phyloP scores from a whole-genome alignment of 768 basidiomycete species.

The Termitomyces sp. region DNA sequence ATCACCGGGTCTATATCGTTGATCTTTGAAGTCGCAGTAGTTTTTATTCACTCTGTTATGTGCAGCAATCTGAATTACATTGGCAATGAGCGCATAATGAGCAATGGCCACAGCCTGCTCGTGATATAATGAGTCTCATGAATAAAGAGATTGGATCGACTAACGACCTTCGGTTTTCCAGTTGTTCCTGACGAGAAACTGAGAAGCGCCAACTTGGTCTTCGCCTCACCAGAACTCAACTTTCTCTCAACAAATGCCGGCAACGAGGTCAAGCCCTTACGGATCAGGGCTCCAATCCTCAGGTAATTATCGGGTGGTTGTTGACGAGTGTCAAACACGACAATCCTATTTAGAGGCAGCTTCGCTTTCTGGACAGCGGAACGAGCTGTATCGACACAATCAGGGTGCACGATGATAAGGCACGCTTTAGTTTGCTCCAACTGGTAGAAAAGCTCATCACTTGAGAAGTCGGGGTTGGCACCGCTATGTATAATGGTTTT shows the following conservation, averaged over 20 bases:
- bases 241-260: slow-evolving; percentile 43
- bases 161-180: slow-evolving; percentile 59
- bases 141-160: neutral
- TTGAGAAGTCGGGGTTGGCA: slow-evolving; percentile 58
- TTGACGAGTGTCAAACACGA: slow-evolving; percentile 29
- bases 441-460: slow-evolving; percentile 53
- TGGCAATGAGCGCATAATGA: slow-evolving; percentile 55
- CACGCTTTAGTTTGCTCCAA: slow-evolving; percentile 42
- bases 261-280: slow-evolving; percentile 36
- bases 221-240: slow-evolving; percentile 55
- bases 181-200: slow-evolving; percentile 75
- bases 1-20: slow-evolving; percentile 56
- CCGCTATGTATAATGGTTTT: slow-evolving; percentile 29
- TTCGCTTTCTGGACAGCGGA: slow-evolving; percentile 33
- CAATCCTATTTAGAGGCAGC: slow-evolving; percentile 35
- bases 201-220: slow-evolving; percentile 64
- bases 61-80: slow-evolving; percentile 54
- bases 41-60: slow-evolving; percentile 46
- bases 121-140: neutral
- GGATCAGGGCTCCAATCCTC: slow-evolving; percentile 43
- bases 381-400: slow-evolving; percentile 35
- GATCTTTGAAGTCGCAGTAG: slow-evolving; percentile 39
- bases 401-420: slow-evolving; percentile 43
- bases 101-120: slow-evolving; percentile 55
- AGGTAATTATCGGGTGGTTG: slow-evolving; percentile 12